phyloP scores from a whole-genome alignment of 352 stramenopile genomes.

The Blastocystis sp. region DNA sequence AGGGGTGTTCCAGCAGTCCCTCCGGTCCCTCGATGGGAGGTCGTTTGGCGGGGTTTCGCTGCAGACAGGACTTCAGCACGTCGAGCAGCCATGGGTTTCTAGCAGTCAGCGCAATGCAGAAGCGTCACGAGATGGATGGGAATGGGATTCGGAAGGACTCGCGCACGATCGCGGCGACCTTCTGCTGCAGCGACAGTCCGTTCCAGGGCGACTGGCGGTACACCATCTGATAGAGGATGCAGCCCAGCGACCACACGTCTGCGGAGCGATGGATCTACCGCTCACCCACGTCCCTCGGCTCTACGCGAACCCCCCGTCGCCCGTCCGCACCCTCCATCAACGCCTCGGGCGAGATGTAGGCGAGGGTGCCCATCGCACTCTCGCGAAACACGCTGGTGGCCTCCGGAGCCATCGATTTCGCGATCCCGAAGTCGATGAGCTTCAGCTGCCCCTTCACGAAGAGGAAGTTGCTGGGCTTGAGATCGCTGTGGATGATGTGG shows the following conservation, averaged over 20 bases:
- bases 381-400: slow-evolving; percentile 92
- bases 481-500: slow-evolving; percentile 86
- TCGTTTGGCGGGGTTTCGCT: slow-evolving; percentile 73
- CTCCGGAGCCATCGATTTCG: slow-evolving; percentile 90
- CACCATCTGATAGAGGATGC: slow-evolving; percentile 93
- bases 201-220: slow-evolving; percentile 88
- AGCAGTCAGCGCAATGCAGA: background rate
- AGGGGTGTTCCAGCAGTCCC: slow-evolving; percentile 76
- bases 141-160: slow-evolving; percentile 80
- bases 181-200: slow-evolving; percentile 85
- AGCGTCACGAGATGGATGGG: slow-evolving; percentile 66
- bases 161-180: slow-evolving; percentile 88
- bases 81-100: slow-evolving; percentile 75
- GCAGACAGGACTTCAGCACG: slow-evolving; percentile 77
- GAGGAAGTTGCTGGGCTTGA: slow-evolving; percentile 91
- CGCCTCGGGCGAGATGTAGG: slow-evolving; percentile 90
- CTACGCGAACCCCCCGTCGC: background rate
- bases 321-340: slow-evolving; percentile 67
- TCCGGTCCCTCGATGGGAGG: slow-evolving; percentile 73
- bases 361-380: slow-evolving; percentile 87
- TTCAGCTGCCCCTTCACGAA: slow-evolving; percentile 89
- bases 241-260: slow-evolving; percentile 90
- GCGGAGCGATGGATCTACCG: slow-evolving; percentile 76
- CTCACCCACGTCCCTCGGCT: background rate
- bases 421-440: slow-evolving; percentile 95